A percentile compares a stretch with the other conserved stretches of the same genome.
These are phyloP conservation scores for Conringia planisiliqua DNA, from an alignment of 345 rosid species.

Conservation along the genomic window DNA sequence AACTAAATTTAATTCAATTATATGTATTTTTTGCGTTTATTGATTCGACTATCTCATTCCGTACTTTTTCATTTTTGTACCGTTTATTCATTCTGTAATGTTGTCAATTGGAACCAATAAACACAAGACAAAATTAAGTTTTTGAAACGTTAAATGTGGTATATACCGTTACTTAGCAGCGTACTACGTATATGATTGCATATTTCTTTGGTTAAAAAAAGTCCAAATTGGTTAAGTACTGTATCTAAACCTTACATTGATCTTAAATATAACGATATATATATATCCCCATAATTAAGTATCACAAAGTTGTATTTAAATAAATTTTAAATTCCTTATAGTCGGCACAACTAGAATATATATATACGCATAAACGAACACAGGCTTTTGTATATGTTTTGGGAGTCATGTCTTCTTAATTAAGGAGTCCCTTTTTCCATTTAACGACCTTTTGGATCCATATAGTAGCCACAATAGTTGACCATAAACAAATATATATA, in stretches of 20 bases:
- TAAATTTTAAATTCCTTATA: neutral
- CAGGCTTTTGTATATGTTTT: slow-evolving; percentile 13
- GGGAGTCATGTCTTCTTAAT: slow-evolving; percentile 15
- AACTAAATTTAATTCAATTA: too few relatives aligned
- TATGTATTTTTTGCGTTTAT: too few relatives aligned
- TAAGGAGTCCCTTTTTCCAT: neutral
- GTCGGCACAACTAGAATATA: neutral
- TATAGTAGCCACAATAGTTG: neutral
- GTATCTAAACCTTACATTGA: neutral
- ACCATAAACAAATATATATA: neutral
- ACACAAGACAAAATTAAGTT: neutral
- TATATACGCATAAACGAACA: neutral
- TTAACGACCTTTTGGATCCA: slow-evolving; percentile 4
- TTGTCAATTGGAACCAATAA: neutral
- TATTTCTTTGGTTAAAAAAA: neutral
- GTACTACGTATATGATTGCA: too few relatives aligned
- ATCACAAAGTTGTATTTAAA: neutral
- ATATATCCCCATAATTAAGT: neutral
- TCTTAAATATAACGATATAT: neutral
- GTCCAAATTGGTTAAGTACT: neutral
- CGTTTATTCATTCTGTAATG: too few relatives aligned
- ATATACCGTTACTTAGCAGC: neutral
- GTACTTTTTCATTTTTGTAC: too few relatives aligned
- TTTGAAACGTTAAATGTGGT: neutral
- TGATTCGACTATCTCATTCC: too few relatives aligned